Conservation (phyloP, 2,329 filamentous ascomycete species). For the Pezicula rhizophila region DNA sequence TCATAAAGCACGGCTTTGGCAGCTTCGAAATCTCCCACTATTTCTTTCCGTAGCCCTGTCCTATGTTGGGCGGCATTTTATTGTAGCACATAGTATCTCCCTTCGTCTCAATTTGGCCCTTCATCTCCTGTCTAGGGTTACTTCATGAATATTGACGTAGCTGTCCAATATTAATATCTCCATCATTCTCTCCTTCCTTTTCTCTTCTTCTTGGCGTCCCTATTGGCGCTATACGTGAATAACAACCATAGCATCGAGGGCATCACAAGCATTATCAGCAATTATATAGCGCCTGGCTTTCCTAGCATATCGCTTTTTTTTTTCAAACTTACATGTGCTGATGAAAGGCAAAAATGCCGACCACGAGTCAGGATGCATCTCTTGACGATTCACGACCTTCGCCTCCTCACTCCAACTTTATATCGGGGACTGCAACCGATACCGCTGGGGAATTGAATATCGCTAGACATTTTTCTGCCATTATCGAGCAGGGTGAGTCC, state of each 20-base stretch:
- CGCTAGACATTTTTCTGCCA: slow-evolving; percentile 27
- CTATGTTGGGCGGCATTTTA: too few relatives aligned
- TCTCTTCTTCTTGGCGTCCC: neutral
- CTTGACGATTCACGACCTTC: neutral
- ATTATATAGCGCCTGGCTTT: neutral
- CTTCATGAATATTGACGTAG: too few relatives aligned
- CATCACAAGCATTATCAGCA: neutral
- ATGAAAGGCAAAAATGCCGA: neutral
- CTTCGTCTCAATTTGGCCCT: too few relatives aligned
- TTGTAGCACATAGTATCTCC: too few relatives aligned
- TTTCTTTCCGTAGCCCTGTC: too few relatives aligned
- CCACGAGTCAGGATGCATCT: neutral
- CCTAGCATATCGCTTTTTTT: neutral
- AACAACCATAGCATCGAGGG: too few relatives aligned
- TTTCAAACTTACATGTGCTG: neutral
- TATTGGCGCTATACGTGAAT: neutral
- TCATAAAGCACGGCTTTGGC: too few relatives aligned
- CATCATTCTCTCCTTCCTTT: neutral
- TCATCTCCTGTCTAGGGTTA: too few relatives aligned
- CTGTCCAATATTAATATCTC: too few relatives aligned
- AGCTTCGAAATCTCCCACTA: too few relatives aligned
- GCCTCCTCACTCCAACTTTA: slow-evolving; percentile 34
- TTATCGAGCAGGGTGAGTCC: slow-evolving; percentile 6
- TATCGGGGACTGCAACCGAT: slow-evolving; percentile 37
- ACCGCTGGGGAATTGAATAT: slow-evolving; percentile 34